These are phyloP conservation scores for Neonectria faginata DNA, from an alignment of 2,329 filamentous ascomycete genomes.

Conservation along the genomic window DNA sequence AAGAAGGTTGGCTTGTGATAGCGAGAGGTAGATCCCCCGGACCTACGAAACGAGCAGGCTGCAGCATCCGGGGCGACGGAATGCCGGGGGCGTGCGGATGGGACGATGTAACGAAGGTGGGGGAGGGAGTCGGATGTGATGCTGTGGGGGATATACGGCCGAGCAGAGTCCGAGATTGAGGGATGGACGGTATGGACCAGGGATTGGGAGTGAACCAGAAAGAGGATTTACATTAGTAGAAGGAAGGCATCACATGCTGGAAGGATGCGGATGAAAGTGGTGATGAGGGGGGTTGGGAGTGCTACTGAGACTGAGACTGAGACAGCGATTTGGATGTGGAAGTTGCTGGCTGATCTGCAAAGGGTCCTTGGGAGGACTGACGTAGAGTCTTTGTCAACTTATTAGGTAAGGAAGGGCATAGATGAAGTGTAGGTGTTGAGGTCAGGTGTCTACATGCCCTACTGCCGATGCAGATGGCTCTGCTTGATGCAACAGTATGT, in stretches of 20 bases:
- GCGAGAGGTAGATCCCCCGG: conserved; percentile 1
- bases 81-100: conserved; percentile 19
- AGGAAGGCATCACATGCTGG: conserved; percentile 16
- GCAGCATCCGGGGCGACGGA: conserved; percentile 5
- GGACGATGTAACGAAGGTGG: conserved; percentile 28
- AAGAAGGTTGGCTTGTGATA: conserved; percentile 24
- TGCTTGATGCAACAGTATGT: background rate
- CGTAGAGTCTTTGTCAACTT: background rate
- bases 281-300: background rate
- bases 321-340: background rate
- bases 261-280: background rate
- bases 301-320: background rate
- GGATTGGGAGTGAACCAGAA: conserved; percentile 17
- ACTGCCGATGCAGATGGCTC: background rate
- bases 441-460: background rate
- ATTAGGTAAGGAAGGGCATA: background rate
- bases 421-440: background rate
- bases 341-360: background rate
- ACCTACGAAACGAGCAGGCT: background rate
- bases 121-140: conserved; percentile 31
- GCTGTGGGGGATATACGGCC: conserved; percentile 33
- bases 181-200: conserved; percentile 23
- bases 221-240: conserved; percentile 9
- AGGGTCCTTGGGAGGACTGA: background rate
- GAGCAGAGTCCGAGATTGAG: conserved; percentile 39